phyloP scores from a whole-genome alignment of 1,284 basidiomycete genomes.

The Coniferiporia sulphurascens region DNA sequence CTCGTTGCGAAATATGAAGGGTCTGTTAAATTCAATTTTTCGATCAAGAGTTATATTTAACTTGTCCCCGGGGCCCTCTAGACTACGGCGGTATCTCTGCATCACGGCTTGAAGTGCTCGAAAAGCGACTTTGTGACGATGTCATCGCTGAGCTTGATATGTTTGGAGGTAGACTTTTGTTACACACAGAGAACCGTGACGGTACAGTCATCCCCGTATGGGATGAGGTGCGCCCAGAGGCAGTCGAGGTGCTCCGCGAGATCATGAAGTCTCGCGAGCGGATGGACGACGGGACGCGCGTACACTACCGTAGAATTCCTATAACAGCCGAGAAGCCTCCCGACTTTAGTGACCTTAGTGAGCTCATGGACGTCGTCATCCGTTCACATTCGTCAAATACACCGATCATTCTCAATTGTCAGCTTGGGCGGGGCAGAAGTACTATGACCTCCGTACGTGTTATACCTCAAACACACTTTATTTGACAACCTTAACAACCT shows the following conservation, averaged over 20 bases:
- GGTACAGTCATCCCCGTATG: slow-evolving; percentile 92
- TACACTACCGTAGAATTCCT: slow-evolving; percentile 84
- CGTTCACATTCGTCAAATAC: slow-evolving; percentile 66
- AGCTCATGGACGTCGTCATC: slow-evolving; percentile 80
- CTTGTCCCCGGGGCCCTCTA: slow-evolving; percentile 26
- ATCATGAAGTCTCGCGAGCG: slow-evolving; percentile 70
- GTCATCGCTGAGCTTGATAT: slow-evolving; percentile 78
- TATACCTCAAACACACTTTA: background rate
- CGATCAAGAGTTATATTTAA: background rate
- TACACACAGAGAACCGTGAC: slow-evolving; percentile 88
- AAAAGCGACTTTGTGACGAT: slow-evolving; percentile 89
- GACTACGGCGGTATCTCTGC: slow-evolving; percentile 93
- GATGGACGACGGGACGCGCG: slow-evolving; percentile 46
- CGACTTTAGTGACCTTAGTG: slow-evolving; percentile 64
- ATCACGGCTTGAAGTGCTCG: slow-evolving; percentile 80
- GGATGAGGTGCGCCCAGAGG: slow-evolving; percentile 81
- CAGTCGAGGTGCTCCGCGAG: slow-evolving; percentile 85
- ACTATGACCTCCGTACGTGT: slow-evolving; percentile 78
- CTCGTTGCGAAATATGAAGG: slow-evolving; percentile 84
- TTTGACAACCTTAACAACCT: background rate
- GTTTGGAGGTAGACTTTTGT: slow-evolving; percentile 83
- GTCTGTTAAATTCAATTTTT: slow-evolving; percentile 30
- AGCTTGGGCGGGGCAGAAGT: slow-evolving; percentile 92
- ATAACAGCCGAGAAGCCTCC: slow-evolving; percentile 81
- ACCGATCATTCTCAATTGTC: slow-evolving; percentile 94